Conservation (phyloP, 345 rosid genomes). For the Aethionema arabicum region DNA sequence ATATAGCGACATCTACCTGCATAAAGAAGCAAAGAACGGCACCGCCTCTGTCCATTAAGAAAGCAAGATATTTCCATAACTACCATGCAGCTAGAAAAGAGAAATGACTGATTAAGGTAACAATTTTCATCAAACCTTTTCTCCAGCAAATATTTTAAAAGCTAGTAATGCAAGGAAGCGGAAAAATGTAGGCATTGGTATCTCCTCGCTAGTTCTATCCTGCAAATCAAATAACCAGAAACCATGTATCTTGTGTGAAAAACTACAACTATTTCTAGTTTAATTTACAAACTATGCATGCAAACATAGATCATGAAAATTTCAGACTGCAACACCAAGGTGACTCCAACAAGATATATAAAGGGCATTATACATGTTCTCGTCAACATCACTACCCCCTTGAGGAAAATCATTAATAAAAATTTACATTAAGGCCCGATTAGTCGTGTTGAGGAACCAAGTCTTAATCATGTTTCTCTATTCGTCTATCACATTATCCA, state of each 20-base stretch:
- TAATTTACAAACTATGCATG: constrained; percentile 21
- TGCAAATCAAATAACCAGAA: constrained; percentile 36
- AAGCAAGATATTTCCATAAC: constrained; percentile 3
- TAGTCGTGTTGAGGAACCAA: not conserved
- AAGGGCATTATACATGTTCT: constrained; percentile 2
- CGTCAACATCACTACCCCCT: not conserved
- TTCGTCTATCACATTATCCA: too few species aligned
- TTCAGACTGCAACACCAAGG: constrained; percentile 6
- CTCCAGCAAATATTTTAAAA: constrained; percentile 89
- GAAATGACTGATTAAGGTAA: not conserved
- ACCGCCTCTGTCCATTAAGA: constrained; percentile 6
- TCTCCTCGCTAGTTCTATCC: constrained; percentile 70
- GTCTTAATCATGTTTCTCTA: too few species aligned
- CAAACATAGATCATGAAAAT: constrained; percentile 1
- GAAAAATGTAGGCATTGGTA: constrained; percentile 93
- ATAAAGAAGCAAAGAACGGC: constrained; percentile 23
- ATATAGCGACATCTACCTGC: constrained; percentile 91
- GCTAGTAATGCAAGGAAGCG: constrained; percentile 94
- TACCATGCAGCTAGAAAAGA: constrained; percentile 5
- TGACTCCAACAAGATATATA: constrained; percentile 4
- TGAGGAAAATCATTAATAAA: not conserved
- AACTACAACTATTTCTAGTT: constrained; percentile 14
- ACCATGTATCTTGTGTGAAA: not conserved
- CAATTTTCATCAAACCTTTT: constrained; percentile 56
- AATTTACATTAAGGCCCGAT: not conserved